Conservation (phyloP, 1,284 basidiomycete genomes). For the Mycena citricolor region DNA sequence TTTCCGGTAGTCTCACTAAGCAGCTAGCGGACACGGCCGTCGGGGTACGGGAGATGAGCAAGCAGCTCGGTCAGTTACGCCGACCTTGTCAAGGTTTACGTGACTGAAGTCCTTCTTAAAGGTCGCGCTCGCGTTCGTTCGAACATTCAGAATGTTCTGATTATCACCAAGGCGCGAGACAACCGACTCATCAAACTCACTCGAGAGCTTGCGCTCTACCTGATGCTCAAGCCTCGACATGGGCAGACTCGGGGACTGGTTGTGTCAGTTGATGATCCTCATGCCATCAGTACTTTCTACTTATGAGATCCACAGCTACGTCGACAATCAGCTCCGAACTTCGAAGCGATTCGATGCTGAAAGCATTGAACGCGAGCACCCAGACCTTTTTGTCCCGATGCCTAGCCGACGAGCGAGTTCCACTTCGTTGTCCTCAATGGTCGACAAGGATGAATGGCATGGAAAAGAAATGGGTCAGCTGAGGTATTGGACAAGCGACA, state of each 20-base stretch:
- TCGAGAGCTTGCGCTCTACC: constrained; percentile 90
- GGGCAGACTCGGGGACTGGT: constrained; percentile 68
- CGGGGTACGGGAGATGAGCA: constrained; percentile 97
- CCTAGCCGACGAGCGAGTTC: constrained; percentile 71
- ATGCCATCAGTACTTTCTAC: constrained; percentile 19
- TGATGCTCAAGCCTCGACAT: constrained; percentile 78
- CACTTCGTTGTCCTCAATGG: constrained; percentile 48
- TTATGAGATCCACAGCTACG: constrained; percentile 62
- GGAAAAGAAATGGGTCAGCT: constrained; percentile 81
- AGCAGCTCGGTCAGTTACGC: constrained; percentile 81
- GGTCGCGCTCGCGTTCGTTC: constrained; percentile 91
- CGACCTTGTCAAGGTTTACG: constrained; percentile 13
- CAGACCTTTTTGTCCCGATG: constrained; percentile 83
- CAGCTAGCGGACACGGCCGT: constrained; percentile 97
- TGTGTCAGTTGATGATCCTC: constrained; percentile 49
- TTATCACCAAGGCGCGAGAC: constrained; percentile 98
- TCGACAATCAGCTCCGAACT: constrained; percentile 88
- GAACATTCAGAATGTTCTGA: constrained; percentile 90
- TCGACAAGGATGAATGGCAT: constrained; percentile 39
- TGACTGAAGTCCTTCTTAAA: constrained; percentile 32
- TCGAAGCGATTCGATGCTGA: constrained; percentile 95
- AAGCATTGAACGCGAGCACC: constrained; percentile 84
- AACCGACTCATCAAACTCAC: constrained; percentile 96
- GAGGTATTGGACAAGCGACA: constrained; percentile 95
- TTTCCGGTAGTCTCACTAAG: constrained; percentile 77